phyloP scores from a whole-genome alignment of 2,329 filamentous ascomycete species.

The Neopestalotiopsis sp. region DNA sequence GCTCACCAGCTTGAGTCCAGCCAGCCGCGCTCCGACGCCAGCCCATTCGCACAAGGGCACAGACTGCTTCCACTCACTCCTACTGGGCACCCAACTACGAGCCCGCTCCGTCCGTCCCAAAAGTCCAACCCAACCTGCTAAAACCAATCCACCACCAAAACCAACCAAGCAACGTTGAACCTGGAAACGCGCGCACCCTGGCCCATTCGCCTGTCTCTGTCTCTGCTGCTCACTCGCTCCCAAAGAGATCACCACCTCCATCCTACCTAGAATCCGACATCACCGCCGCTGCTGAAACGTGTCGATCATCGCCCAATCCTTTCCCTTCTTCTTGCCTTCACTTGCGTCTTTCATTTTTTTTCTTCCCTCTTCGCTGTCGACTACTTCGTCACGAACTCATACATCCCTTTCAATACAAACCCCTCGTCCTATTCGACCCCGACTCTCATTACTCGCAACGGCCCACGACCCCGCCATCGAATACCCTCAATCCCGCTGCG shows the following conservation, averaged over 20 bases:
- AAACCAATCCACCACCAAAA: background rate
- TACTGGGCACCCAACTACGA: background rate
- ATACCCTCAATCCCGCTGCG: conserved; percentile 14
- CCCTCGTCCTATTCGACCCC: background rate
- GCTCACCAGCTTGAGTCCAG: background rate
- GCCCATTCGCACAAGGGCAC: background rate
- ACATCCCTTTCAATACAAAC: background rate
- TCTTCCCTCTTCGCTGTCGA: background rate
- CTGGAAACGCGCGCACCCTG: conserved; percentile 10
- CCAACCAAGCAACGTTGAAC: conserved; percentile 1
- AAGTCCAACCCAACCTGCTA: background rate
- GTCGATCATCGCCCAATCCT: conserved; percentile 14
- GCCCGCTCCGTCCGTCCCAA: background rate
- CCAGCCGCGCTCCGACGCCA: background rate
- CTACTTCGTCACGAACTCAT: conserved; percentile 1
- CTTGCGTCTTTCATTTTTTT: background rate
- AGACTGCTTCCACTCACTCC: background rate
- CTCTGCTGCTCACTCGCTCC: background rate
- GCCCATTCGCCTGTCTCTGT: background rate
- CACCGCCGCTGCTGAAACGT: conserved; percentile 19
- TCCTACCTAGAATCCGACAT: conserved; percentile 14
- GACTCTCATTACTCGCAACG: background rate
- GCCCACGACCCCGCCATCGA: conserved; percentile 8
- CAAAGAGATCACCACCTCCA: conserved; percentile 12
- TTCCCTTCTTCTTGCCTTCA: conserved; percentile 7